These are phyloP conservation scores for Rhizopus delemar DNA, from an alignment of 371 early-diverging fungal genomes.

Conservation along the genomic window DNA sequence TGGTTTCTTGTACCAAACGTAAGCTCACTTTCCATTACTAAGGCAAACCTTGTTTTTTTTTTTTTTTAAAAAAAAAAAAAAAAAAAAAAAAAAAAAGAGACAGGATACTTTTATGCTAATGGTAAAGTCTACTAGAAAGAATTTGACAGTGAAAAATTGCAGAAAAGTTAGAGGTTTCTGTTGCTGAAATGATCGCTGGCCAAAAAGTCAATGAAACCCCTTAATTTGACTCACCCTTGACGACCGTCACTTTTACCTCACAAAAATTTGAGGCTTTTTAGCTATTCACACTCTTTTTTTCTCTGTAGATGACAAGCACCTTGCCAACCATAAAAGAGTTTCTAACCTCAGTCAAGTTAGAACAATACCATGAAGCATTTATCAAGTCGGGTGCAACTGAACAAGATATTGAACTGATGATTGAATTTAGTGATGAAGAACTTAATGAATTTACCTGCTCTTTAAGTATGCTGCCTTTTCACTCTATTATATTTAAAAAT, in stretches of 20 bases:
- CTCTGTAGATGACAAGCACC: not conserved
- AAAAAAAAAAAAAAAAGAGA: too few relatives aligned
- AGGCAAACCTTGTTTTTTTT: too few relatives aligned
- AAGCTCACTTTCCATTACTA: too few relatives aligned
- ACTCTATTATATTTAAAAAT: conserved; percentile 46
- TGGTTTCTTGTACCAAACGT: too few relatives aligned
- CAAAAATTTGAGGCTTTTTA: not conserved
- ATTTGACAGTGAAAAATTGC: too few relatives aligned
- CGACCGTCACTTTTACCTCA: not conserved
- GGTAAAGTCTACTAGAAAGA: too few relatives aligned
- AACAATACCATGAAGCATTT: conserved; percentile 51
- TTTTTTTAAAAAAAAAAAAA: too few relatives aligned
- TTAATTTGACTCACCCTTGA: not conserved
- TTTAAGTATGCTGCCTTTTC: conserved; percentile 57
- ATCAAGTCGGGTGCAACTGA: conserved; percentile 55
- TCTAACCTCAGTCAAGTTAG: conserved; percentile 39
- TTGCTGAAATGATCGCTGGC: too few relatives aligned
- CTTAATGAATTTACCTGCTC: conserved; percentile 44
- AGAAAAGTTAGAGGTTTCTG: too few relatives aligned
- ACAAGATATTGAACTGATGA: conserved; percentile 46
- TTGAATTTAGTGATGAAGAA: conserved; percentile 54
- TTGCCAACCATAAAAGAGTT: conserved; percentile 32
- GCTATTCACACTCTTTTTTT: not conserved
- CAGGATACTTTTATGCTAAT: too few relatives aligned
- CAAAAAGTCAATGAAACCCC: not conserved